Evolutionary conservation across 2,329 filamentous ascomycete genomes (phyloP).

Genomic region (Aspergillus sp.): DNA sequence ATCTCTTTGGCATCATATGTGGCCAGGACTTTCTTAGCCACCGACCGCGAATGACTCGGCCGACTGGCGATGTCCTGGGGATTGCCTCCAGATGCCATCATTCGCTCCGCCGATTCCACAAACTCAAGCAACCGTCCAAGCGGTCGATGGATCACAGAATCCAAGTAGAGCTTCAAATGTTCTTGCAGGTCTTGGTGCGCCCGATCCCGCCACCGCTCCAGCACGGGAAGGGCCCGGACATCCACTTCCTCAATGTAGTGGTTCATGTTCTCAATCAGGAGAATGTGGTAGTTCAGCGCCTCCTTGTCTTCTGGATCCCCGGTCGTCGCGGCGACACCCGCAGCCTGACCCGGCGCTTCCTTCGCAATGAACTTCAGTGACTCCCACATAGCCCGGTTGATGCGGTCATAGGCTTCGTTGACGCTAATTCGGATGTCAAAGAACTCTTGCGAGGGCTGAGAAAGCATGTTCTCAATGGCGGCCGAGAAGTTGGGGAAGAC

Average conservation of each 20-base stretch:
- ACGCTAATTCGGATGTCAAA: constrained; percentile 72
- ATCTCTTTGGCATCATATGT: constrained; percentile 81
- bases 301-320: constrained; percentile 89
- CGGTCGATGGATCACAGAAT: constrained; percentile 82
- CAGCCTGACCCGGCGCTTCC: constrained; percentile 59
- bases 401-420: constrained; percentile 81
- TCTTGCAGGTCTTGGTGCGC: constrained; percentile 77
- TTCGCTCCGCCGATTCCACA: constrained; percentile 79
- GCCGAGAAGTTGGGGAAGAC: constrained; percentile 85
- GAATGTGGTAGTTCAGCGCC: constrained; percentile 92
- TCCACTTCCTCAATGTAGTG: constrained; percentile 93
- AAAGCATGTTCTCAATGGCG: constrained; percentile 80
- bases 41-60: constrained; percentile 75
- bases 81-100: constrained; percentile 58
- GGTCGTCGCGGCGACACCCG: constrained; percentile 45
- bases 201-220: constrained; percentile 78
- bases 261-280: constrained; percentile 98
- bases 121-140: constrained; percentile 90
- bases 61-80: constrained; percentile 67
- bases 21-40: constrained; percentile 82
- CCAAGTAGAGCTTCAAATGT: constrained; percentile 83
- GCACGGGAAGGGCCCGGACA: constrained; percentile 66
- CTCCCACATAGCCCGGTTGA: constrained; percentile 96
- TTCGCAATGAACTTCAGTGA: constrained; percentile 92
- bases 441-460: constrained; percentile 51